Conservation (phyloP, 2,329 filamentous ascomycete species). For the Trichoderma koningii region DNA sequence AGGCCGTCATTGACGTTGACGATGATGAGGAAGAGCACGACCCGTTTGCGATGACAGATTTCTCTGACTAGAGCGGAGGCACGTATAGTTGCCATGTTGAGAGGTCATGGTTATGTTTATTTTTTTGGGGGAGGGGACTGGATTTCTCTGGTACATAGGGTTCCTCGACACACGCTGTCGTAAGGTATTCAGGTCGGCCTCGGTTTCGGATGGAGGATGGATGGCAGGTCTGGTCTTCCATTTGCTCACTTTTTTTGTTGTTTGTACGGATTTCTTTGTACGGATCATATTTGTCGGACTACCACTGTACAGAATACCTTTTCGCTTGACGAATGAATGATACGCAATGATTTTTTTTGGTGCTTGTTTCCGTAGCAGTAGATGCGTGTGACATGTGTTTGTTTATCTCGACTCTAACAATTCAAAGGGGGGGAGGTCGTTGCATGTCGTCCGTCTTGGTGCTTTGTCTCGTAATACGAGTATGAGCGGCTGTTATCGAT, state of each 20-base stretch:
- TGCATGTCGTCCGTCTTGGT: too few relatives aligned
- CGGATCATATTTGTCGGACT: not conserved
- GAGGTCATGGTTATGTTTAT: constrained; percentile 1
- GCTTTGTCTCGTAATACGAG: too few relatives aligned
- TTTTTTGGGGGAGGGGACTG: constrained; percentile 3
- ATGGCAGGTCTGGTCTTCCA: not conserved
- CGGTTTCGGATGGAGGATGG: not conserved
- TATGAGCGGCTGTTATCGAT: too few relatives aligned
- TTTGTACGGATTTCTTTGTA: not conserved
- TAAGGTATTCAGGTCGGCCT: not conserved
- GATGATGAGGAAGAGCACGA: constrained; percentile 45
- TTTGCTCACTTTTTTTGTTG: not conserved
- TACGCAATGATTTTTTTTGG: too few relatives aligned
- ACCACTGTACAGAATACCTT: too few relatives aligned
- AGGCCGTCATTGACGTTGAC: constrained; percentile 42
- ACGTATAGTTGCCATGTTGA: not conserved
- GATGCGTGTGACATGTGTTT: too few relatives aligned
- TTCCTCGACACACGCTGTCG: not conserved
- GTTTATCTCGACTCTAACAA: too few relatives aligned
- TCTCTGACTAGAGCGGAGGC: constrained; percentile 35
- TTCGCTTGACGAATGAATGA: too few relatives aligned
- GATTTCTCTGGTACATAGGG: constrained; percentile 7
- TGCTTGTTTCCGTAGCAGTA: too few relatives aligned
- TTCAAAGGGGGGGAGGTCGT: too few relatives aligned
- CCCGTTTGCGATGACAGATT: constrained; percentile 45